These are phyloP conservation scores for Auriscalpium orientale DNA, from an alignment of 768 basidiomycete genomes.

Conservation along the genomic window DNA sequence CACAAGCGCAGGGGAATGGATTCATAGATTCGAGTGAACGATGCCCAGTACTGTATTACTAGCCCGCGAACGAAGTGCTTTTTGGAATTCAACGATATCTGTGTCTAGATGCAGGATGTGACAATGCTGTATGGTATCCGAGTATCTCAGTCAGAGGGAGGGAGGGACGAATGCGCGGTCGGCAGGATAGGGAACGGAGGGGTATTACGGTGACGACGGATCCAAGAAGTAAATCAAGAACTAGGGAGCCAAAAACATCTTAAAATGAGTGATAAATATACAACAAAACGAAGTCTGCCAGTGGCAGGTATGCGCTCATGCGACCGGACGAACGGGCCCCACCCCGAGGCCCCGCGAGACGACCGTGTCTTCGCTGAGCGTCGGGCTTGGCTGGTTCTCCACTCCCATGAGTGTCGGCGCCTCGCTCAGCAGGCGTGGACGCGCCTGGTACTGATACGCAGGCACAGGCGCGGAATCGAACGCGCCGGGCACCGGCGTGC, in stretches of 20 bases:
- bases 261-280: too few species aligned
- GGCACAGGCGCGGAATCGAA: slow-evolving; percentile 20
- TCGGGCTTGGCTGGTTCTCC: slow-evolving; percentile 29
- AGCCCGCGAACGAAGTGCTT: not conserved
- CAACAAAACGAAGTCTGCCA: too few species aligned
- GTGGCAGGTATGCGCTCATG: not conserved
- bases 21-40: slow-evolving; percentile 12
- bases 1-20: slow-evolving; percentile 71
- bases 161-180: too few species aligned
- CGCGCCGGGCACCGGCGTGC: slow-evolving; percentile 12
- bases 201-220: too few species aligned
- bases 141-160: too few species aligned
- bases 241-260: too few species aligned
- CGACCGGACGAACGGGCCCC: not conserved
- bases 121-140: too few species aligned
- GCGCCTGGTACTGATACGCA: slow-evolving; percentile 19
- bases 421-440: slow-evolving; percentile 50
- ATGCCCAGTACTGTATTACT: not conserved
- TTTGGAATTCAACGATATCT: not conserved
- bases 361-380: slow-evolving; percentile 35
- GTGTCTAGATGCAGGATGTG: not conserved
- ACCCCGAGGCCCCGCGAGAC: slow-evolving; percentile 5
- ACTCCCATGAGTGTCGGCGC: slow-evolving; percentile 38
- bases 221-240: too few species aligned
- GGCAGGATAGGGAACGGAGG: too few species aligned